A percentile compares a stretch with the other conserved stretches of the same genome.
Conservation (phyloP, 2,329 filamentous ascomycete species). For the Fusarium gaditjirri region DNA sequence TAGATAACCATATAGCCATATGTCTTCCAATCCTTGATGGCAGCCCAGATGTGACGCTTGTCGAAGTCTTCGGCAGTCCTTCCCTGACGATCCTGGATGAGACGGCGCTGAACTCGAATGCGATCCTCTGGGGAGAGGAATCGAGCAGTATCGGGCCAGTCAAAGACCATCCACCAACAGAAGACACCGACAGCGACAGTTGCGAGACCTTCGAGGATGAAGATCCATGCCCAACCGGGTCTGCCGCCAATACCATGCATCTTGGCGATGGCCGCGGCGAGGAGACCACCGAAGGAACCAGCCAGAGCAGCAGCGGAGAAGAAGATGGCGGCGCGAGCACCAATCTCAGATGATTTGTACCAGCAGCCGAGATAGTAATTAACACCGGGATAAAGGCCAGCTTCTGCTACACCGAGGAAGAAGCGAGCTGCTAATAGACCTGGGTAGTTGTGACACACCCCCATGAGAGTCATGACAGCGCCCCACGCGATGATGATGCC, state of each 20-base stretch:
- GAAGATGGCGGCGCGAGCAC: conserved; percentile 76
- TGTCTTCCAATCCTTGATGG: conserved; percentile 83
- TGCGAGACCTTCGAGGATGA: conserved; percentile 73
- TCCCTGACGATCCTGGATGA: conserved; percentile 75
- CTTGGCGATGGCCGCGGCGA: conserved; percentile 74
- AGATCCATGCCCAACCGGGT: conserved; percentile 70
- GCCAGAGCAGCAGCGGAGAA: conserved; percentile 82
- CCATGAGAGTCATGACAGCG: conserved; percentile 60
- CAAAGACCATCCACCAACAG: conserved; percentile 79
- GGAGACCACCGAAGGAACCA: conserved; percentile 76
- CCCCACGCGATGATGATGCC: conserved; percentile 71
- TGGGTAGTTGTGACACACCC: conserved; percentile 56
- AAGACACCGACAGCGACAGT: conserved; percentile 72
- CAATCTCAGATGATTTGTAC: conserved; percentile 82
- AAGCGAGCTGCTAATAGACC: conserved; percentile 63
- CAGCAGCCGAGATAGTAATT: conserved; percentile 79
- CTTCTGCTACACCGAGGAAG: conserved; percentile 72
- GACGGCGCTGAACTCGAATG: conserved; percentile 72
- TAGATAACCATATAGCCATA: conserved; percentile 60
- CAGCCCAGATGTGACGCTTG: conserved; percentile 75
- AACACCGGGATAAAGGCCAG: conserved; percentile 73
- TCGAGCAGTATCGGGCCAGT: conserved; percentile 78
- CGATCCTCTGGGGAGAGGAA: conserved; percentile 77
- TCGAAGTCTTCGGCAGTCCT: conserved; percentile 76
- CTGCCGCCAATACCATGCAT: conserved; percentile 69